Conservation (phyloP, 768 basidiomycete genomes). For the Lentinula guzmanii region DNA sequence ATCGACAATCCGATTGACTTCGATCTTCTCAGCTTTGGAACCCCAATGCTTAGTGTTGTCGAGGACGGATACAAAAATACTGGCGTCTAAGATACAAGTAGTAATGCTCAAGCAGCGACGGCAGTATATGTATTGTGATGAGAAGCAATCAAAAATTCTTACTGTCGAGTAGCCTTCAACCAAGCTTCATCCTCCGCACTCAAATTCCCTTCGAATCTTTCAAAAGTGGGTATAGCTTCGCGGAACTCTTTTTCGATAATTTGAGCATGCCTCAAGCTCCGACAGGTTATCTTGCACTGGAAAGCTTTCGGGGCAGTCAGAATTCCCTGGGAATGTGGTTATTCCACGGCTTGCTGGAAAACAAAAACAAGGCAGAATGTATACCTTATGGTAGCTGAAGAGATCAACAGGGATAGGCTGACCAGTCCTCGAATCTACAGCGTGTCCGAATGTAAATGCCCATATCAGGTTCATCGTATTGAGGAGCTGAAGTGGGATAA, state of each 20-base stretch:
- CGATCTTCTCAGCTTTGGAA: conserved; percentile 1
- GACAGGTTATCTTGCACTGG: conserved; percentile 15
- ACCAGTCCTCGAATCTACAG: neutral
- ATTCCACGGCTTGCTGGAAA: no score
- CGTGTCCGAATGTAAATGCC: conserved; percentile 21
- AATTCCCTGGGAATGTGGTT: conserved; percentile 9
- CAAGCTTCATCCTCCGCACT: neutral
- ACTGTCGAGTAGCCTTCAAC: neutral
- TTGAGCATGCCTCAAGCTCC: conserved; percentile 10
- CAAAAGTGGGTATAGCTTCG: conserved; percentile 9
- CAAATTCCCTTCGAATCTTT: conserved; percentile 8
- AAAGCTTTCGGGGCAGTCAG: conserved; percentile 11
- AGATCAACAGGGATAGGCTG: conserved; percentile 9
- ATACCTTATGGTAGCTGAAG: conserved; percentile 9
- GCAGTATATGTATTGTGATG: no score
- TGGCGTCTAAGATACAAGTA: conserved; percentile 1
- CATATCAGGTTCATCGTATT: conserved; percentile 22
- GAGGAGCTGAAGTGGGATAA: conserved; percentile 12
- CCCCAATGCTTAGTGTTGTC: conserved; percentile 11
- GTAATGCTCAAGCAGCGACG: neutral
- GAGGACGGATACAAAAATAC: conserved; percentile 5
- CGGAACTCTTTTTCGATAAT: conserved; percentile 12
- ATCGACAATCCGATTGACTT: neutral
- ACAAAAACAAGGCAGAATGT: neutral
- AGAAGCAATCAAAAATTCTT: neutral